These are phyloP conservation scores for Luzula sylvatica DNA, from an alignment of 176 grass and related monocot genomes.

Conservation along the genomic window DNA sequence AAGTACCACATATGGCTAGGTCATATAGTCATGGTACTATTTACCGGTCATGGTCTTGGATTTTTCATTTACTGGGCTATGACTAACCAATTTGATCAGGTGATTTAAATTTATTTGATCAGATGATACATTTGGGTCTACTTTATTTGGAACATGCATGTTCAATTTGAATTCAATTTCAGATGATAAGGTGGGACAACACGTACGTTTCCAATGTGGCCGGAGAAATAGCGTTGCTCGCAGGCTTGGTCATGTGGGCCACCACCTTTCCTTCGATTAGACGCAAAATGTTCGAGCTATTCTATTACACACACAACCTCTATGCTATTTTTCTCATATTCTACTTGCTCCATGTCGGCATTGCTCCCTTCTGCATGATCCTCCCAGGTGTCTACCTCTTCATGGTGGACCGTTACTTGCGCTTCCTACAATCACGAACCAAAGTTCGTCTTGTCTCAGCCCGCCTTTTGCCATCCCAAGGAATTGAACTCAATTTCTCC, in stretches of 20 bases:
- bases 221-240: slow-evolving; percentile 34
- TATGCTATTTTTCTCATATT: slow-evolving; percentile 39
- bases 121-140: too few relatives aligned
- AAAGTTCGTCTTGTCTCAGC: slow-evolving; percentile 34
- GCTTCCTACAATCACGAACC: slow-evolving; percentile 46
- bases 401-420: slow-evolving; percentile 48
- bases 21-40: slow-evolving; percentile 32
- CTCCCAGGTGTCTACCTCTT: slow-evolving; percentile 46
- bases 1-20: slow-evolving; percentile 62
- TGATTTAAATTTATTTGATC: too few relatives aligned
- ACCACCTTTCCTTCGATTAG: slow-evolving; percentile 35
- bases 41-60: slow-evolving; percentile 20
- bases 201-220: slow-evolving; percentile 24
- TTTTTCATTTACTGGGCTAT: slow-evolving; percentile 39
- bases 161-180: background rate
- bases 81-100: slow-evolving; percentile 39
- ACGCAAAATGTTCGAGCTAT: slow-evolving; percentile 48
- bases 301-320: slow-evolving; percentile 57
- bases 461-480: slow-evolving; percentile 31
- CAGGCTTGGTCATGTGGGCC: slow-evolving; percentile 33
- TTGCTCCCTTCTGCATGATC: slow-evolving; percentile 18
- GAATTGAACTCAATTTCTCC: slow-evolving; percentile 55
- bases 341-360: slow-evolving; percentile 40
- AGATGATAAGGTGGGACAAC: slow-evolving; percentile 45
- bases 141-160: too few relatives aligned